Evolutionary conservation across 768 basidiomycete genomes (phyloP).

Genomic region (Macrolepiota albuminosa): DNA sequence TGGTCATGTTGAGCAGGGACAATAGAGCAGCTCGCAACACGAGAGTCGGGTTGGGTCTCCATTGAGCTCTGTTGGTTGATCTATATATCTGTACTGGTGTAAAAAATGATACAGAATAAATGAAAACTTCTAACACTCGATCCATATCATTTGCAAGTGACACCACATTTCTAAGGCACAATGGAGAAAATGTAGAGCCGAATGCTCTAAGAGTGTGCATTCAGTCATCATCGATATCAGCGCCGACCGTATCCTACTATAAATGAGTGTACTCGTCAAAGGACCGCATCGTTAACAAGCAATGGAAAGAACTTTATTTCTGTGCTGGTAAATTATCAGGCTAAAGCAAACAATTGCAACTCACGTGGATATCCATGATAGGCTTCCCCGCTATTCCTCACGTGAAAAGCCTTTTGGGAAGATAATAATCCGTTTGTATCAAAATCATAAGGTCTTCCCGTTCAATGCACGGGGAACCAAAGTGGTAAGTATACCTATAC

Average conservation of each 20-base stretch:
- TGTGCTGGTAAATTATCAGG: neutral
- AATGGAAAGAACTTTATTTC: neutral
- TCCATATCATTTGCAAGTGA: neutral
- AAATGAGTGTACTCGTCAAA: neutral
- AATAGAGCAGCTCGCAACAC: neutral
- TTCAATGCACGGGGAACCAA: neutral
- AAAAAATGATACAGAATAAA: neutral
- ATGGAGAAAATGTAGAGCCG: neutral
- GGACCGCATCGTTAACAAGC: neutral
- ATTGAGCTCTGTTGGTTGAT: neutral
- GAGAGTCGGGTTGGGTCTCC: neutral
- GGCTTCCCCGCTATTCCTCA: neutral
- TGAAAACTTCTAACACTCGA: neutral
- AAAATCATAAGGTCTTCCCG: neutral
- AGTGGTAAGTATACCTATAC: neutral
- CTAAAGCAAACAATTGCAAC: neutral
- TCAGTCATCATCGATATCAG: neutral
- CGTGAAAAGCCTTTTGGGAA: neutral
- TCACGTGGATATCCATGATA: neutral
- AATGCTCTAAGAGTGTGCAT: neutral
- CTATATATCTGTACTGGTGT: neutral
- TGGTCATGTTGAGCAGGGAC: neutral
- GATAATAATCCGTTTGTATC: neutral
- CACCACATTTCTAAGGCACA: neutral
- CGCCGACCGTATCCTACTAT: neutral